Evolutionary conservation across 2,329 filamentous ascomycete genomes (phyloP), one percentile per base, ranked within the genome.

Genomic region (Cladophialophora yegresii): DNA sequence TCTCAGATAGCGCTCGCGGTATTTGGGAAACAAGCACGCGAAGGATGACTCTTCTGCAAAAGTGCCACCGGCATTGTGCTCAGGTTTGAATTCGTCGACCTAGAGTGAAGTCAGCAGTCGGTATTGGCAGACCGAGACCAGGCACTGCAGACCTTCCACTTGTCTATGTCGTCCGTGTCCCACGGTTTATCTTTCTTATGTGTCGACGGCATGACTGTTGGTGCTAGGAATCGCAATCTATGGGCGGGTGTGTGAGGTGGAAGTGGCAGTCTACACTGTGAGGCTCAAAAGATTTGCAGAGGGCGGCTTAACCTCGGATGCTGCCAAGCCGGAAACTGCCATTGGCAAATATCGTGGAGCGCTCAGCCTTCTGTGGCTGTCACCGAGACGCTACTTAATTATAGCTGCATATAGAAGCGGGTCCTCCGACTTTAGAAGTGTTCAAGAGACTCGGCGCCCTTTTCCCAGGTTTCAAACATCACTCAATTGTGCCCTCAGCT

Each of bases 131-230:
- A 53, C 9, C 30, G 36, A 13, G 50, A n/a, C 22, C 16, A n/a
- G 26, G 32, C 13, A 40, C 28, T 49, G 72, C 28, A 20, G 56
- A 88, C 87, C 83, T 92, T 93, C 92, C 92, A 98, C 77, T 97
- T 96, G 80, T 98, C 93, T 69, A 98, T 91, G 74, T 97, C 95
- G 68, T 96, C 93, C 62, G 93, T 96, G 74, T 97, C 93, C 93
- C 93, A 96, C 61, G 92, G 90, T 78, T 96, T 96, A 2, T 96
- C 91, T 71, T 86, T 89, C 67, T 96, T 90, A 79, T 96, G 87
- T 70, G 89, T 96, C 32, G 91, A 95, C 68, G 92, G 92, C 92
- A 96, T 92, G 36, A 12, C 36, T 61, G 50, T 36, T 26, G 58
- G 8, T 51, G 12, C 36, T 12, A 22, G 7, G 12, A 4, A 33